These are phyloP conservation scores for Lasiosphaeria hispida DNA, from an alignment of 495 filamentous ascomycete species.

Conservation along the genomic window DNA sequence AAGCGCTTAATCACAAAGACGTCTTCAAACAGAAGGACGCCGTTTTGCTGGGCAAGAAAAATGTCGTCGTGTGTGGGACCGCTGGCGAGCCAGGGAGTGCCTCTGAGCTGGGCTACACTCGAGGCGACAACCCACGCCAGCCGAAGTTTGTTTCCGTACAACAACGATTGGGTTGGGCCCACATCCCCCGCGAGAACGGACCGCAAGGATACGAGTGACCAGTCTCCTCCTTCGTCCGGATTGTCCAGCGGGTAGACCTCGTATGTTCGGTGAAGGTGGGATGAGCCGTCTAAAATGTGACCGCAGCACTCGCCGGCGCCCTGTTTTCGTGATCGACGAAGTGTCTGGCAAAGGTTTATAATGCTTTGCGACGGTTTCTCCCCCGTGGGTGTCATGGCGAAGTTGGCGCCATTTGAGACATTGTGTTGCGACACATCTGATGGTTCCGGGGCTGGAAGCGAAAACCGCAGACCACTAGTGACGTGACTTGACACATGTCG, in stretches of 20 bases:
- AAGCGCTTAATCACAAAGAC: neutral
- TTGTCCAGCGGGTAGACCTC: constrained; percentile 2
- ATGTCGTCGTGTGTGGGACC: neutral
- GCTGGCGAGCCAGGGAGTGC: constrained; percentile 1
- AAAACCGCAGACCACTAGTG: neutral
- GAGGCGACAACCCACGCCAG: neutral
- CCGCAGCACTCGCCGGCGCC: constrained; percentile 5
- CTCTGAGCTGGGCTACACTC: neutral
- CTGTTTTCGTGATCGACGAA: constrained; percentile 5
- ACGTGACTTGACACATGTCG: neutral
- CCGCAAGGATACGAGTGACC: neutral
- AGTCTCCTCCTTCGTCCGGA: neutral
- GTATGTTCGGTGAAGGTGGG: neutral
- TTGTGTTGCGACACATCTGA: neutral
- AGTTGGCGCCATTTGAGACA: neutral
- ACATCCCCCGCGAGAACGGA: neutral
- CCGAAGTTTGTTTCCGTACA: neutral
- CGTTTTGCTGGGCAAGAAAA: neutral
- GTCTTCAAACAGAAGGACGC: neutral
- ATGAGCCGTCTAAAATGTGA: neutral
- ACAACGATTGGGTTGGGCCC: neutral
- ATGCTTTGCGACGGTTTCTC: neutral
- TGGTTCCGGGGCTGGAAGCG: neutral
- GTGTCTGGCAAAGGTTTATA: constrained; percentile 5
- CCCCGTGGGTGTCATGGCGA: neutral